Evolutionary conservation across 306 rosid genomes (phyloP).

Genomic region (Dryas octopetala): DNA sequence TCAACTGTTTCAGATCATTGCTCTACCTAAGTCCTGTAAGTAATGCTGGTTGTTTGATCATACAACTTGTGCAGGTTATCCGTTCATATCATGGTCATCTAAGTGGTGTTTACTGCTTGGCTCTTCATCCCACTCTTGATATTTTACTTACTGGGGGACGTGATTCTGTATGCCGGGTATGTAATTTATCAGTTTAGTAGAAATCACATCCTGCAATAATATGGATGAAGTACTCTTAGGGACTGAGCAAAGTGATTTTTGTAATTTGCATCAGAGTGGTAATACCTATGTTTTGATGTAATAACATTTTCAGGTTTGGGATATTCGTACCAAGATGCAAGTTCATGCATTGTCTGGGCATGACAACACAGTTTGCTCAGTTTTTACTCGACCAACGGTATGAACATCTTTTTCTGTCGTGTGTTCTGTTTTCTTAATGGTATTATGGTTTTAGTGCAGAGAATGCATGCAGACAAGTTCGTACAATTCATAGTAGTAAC

Average conservation of each 20-base stretch:
- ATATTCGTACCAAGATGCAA: conserved; percentile 94
- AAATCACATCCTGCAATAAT: conserved; percentile 19
- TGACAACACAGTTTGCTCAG: conserved; percentile 96
- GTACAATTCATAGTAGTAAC: not conserved
- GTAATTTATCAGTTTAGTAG: conserved; percentile 24
- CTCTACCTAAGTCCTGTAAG: conserved; percentile 5
- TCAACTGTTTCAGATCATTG: conserved; percentile 15
- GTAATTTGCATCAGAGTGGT: conserved; percentile 20
- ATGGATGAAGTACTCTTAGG: conserved; percentile 14
- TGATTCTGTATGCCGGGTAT: conserved; percentile 99
- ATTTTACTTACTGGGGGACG: conserved; percentile 95
- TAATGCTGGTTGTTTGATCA: conserved; percentile 18
- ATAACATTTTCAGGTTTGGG: conserved; percentile 80
- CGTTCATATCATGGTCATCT: conserved; percentile 97
- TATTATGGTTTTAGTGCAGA: not conserved
- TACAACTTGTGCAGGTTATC: conserved; percentile 60
- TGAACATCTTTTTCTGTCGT: conserved; percentile 21
- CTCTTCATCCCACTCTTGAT: conserved; percentile 95
- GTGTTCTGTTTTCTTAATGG: not conserved
- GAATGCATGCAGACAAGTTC: not conserved
- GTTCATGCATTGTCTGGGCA: conserved; percentile 90
- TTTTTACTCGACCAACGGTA: conserved; percentile 91
- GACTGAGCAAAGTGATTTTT: not conserved
- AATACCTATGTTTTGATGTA: conserved; percentile 23
- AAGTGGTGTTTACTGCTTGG: conserved; percentile 98